These are phyloP conservation scores for Amylocarpus encephaloides DNA, from an alignment of 2,329 filamentous ascomycete species.

Conservation along the genomic window DNA sequence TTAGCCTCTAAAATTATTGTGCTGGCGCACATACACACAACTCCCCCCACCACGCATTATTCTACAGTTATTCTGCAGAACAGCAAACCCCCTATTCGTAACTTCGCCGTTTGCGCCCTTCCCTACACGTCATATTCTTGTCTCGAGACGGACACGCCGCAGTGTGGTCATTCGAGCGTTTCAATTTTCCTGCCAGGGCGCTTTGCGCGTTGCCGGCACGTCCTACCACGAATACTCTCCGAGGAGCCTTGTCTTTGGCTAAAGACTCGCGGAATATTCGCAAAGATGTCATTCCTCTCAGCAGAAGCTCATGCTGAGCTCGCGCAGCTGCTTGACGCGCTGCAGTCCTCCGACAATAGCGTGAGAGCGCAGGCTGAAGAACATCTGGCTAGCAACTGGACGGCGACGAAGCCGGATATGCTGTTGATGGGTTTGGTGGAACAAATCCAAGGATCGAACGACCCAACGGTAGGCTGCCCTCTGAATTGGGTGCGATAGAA, in stretches of 20 bases:
- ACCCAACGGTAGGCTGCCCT: constrained; percentile 27
- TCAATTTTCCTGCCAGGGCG: background rate
- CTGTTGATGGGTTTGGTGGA: constrained; percentile 91
- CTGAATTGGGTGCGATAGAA: background rate
- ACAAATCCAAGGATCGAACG: constrained; percentile 72
- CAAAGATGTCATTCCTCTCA: constrained; percentile 74
- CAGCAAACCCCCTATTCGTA: background rate
- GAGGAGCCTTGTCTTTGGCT: background rate
- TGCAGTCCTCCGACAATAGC: constrained; percentile 84
- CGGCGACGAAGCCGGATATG: constrained; percentile 70
- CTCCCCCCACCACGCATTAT: background rate
- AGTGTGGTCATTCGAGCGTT: background rate
- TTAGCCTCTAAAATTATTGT: background rate
- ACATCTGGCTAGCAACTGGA: constrained; percentile 87
- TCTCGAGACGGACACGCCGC: background rate
- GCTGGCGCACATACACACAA: background rate
- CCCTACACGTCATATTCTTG: too few relatives aligned
- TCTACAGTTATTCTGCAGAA: background rate
- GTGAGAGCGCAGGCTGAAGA: constrained; percentile 83
- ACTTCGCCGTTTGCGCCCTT: too few relatives aligned
- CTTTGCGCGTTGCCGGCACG: background rate
- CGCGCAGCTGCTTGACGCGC: constrained; percentile 75
- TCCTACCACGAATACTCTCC: background rate
- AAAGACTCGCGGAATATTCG: background rate
- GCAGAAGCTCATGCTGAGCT: constrained; percentile 80